Percentiles rank a stretch among this genome's conserved stretches.
Conservation (phyloP, 192 early-diverging fungal species). For the Coemansia reversa region DNA sequence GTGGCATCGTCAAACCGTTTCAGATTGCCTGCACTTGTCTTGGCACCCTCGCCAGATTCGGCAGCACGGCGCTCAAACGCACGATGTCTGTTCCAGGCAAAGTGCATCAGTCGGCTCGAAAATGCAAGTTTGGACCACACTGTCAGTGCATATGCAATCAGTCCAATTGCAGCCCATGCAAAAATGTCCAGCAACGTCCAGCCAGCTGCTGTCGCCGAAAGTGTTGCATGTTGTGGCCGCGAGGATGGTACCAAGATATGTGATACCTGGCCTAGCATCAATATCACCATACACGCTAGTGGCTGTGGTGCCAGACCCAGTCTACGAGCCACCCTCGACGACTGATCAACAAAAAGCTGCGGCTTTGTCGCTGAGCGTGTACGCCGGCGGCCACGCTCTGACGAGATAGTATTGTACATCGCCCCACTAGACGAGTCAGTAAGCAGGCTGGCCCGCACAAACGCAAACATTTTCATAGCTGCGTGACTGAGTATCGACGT, state of each 20-base stretch:
- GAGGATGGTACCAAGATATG: conserved; percentile 37
- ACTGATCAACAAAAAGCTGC: conserved; percentile 50
- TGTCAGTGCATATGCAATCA: conserved; percentile 58
- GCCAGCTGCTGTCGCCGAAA: conserved; percentile 11
- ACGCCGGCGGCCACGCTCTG: conserved; percentile 22
- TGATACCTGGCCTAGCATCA: conserved; percentile 45
- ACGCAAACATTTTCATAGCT: conserved; percentile 20
- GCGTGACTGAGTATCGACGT: conserved; percentile 39
- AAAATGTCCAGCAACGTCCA: conserved; percentile 49
- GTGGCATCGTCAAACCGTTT: conserved; percentile 48
- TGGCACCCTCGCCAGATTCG: conserved; percentile 7
- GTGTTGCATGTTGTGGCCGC: conserved; percentile 1
- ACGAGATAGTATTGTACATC: neutral
- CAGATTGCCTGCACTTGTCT: conserved; percentile 12
- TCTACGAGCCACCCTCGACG: conserved; percentile 49
- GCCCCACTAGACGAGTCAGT: conserved; percentile 1
- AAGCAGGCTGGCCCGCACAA: conserved; percentile 12
- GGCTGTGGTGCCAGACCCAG: conserved; percentile 52
- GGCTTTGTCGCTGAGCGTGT: conserved; percentile 38
- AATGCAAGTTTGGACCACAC: conserved; percentile 75
- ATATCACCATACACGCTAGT: conserved; percentile 46
- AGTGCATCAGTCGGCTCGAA: conserved; percentile 71
- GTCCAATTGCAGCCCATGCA: conserved; percentile 37
- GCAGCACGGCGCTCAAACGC: conserved; percentile 52
- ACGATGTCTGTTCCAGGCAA: conserved; percentile 65